A percentile compares a stretch with the other conserved stretches of the same genome.
Evolutionary conservation across 768 basidiomycete genomes (phyloP).

Genomic region (Lepiota brunneoincarnata): DNA sequence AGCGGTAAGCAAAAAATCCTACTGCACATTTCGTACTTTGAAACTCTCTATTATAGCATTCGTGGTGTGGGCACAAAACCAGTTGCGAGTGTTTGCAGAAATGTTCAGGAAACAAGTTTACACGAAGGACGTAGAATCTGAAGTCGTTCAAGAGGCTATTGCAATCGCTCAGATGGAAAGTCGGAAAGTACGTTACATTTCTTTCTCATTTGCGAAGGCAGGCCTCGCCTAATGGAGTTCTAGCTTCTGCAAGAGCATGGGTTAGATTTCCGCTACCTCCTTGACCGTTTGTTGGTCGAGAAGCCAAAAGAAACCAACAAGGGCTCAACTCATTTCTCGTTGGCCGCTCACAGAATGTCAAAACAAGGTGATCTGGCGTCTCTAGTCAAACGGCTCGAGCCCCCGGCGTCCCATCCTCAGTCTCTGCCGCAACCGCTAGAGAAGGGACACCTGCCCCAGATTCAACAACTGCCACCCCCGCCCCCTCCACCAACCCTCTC

Average conservation of each 20-base stretch:
- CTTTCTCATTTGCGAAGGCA: not conserved
- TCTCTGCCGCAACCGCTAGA: not conserved
- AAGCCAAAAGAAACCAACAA: slow-evolving; percentile 38
- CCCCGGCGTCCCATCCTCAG: not conserved
- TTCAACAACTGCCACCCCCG: slow-evolving; percentile 18
- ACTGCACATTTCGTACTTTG: not conserved
- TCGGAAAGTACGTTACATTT: slow-evolving; percentile 59
- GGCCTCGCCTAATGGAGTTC: not conserved
- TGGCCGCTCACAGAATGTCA: slow-evolving; percentile 28
- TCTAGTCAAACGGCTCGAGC: slow-evolving; percentile 17
- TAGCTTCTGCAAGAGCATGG: slow-evolving; percentile 91
- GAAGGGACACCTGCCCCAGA: slow-evolving; percentile 11
- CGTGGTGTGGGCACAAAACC: slow-evolving; percentile 89
- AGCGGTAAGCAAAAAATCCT: slow-evolving; percentile 59
- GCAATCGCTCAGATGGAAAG: slow-evolving; percentile 78
- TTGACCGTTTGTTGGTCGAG: slow-evolving; percentile 67
- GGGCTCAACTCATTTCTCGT: slow-evolving; percentile 27
- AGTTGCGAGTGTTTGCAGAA: slow-evolving; percentile 78
- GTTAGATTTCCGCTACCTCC: slow-evolving; percentile 89
- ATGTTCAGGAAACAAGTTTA: slow-evolving; percentile 93
- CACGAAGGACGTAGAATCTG: slow-evolving; percentile 69
- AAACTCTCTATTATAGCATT: slow-evolving; percentile 57
- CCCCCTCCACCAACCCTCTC: slow-evolving; percentile 27
- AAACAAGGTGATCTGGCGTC: slow-evolving; percentile 22
- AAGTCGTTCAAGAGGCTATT: slow-evolving; percentile 75